A percentile compares a stretch with the other conserved stretches of the same genome.
These are phyloP conservation scores for Cercospora zeina DNA, from an alignment of 2,329 filamentous ascomycete genomes.

Conservation along the genomic window DNA sequence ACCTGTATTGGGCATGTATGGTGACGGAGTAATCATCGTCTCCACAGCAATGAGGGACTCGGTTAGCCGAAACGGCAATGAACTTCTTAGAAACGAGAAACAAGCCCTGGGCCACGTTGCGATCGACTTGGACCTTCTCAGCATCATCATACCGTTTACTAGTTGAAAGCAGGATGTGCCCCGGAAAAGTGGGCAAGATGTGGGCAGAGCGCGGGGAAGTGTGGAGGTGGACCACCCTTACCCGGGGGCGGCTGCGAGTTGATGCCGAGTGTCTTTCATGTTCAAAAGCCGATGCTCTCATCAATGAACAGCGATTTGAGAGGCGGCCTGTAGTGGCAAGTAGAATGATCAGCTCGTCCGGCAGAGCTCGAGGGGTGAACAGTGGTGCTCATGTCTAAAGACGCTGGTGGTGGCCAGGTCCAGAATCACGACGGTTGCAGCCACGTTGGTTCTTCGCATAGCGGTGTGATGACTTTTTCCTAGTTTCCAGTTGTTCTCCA, in stretches of 20 bases:
- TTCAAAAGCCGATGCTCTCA: background rate
- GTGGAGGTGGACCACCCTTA: background rate
- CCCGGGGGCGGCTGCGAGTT: background rate
- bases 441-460: no score
- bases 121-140: background rate
- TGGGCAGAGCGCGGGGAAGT: background rate
- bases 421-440: no score
- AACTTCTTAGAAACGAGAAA: background rate
- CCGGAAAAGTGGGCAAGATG: slow-evolving; percentile 1
- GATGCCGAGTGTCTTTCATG: background rate
- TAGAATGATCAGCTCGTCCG: background rate
- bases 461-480: no score
- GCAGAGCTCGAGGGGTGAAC: no score
- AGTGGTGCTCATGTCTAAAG: no score
- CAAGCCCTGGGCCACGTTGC: background rate
- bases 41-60: background rate
- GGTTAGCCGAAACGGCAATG: background rate
- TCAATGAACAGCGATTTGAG: background rate
- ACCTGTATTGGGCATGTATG: background rate
- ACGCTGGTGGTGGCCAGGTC: no score
- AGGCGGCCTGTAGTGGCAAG: background rate
- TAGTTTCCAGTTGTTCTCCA: no score
- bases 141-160: background rate
- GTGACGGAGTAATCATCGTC: background rate
- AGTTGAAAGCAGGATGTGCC: background rate